Base-by-base conservation (phyloP, 352 stramenopile genomes). In the Phytophthora tubulina region DNA sequence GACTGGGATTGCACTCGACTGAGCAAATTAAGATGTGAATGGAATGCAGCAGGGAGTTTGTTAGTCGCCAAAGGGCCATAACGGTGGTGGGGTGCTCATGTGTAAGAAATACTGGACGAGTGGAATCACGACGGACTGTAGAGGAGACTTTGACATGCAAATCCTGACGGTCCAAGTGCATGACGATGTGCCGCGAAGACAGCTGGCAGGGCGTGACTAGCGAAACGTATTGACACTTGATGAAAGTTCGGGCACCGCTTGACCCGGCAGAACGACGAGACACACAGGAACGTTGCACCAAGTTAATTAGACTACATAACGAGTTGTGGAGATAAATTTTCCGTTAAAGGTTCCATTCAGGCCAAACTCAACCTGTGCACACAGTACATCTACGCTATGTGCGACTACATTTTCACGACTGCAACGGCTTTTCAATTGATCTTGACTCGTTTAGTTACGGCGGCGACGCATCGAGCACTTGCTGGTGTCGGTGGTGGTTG, bases 1-100 rank as follows among this genome's bases (percentile, higher is more conserved):
- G 32, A 35, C 15, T 32, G 35, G 54, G 48, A 66, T 6, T 54
- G 64, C 49, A 63, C 64, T 72, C 52, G 59, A 69, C 35, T 7
- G 55, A 51, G 66, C 36, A 60, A 69, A 73, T 73, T 61, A 70
- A 73, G 53, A 69, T 73, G 66, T 73, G 66, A 64, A 14, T 39
- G 59, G 52, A 70, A 30, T 67, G 55, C 64, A 44, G 15, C 36
- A 27, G 51, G 21, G 57, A 69, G 44, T 31, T 65, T 72, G 11
- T 50, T 11, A 64, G 39, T 58, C 59, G 63, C n/a, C 38, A 21
- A 57, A n/a, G 8, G 39, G 9, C 36, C 21, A 45, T 48, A 27
- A 27, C 21, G 45, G 45, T 33, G 36, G 63, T 62, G 21, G 8
- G 27, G 21, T 6, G 1, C 33, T 58, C 33, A 45, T 32, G 51